phyloP scores from a whole-genome alignment of 2,329 filamentous ascomycete species.

The Parascedosporium putredinis region DNA sequence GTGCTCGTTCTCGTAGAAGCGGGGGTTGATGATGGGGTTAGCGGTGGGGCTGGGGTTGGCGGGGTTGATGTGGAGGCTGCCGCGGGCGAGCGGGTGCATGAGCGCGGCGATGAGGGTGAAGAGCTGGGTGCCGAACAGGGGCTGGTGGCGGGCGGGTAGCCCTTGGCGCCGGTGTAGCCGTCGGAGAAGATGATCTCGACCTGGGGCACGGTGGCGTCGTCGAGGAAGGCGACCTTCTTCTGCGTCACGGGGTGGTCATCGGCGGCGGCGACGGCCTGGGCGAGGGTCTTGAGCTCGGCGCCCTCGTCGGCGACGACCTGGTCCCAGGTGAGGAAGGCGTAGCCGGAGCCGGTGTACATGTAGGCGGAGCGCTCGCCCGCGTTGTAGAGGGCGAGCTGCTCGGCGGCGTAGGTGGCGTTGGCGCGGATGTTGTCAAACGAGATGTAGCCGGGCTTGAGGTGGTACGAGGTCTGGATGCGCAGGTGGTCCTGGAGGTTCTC shows the following conservation, averaged over 20 bases:
- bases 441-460: slow-evolving; percentile 25
- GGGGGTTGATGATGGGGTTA: slow-evolving; percentile 23
- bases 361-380: slow-evolving; percentile 22
- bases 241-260: slow-evolving; percentile 26
- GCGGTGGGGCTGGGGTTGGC: slow-evolving; percentile 23
- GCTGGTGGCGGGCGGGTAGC: slow-evolving; percentile 17
- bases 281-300: slow-evolving; percentile 19
- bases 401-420: slow-evolving; percentile 16
- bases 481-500: slow-evolving; percentile 39
- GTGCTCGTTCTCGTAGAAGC: slow-evolving; percentile 8
- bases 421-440: slow-evolving; percentile 18
- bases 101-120: slow-evolving; percentile 44
- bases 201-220: slow-evolving; percentile 16
- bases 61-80: slow-evolving; percentile 44
- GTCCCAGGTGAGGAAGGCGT: slow-evolving; percentile 31
- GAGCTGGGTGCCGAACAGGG: slow-evolving; percentile 22
- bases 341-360: slow-evolving; percentile 28
- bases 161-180: slow-evolving; percentile 18
- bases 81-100: slow-evolving; percentile 51
- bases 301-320: slow-evolving; percentile 23
- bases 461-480: slow-evolving; percentile 17
- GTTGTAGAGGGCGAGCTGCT: slow-evolving; percentile 4
- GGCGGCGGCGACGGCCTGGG: slow-evolving; percentile 23
- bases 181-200: slow-evolving; percentile 20
- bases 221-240: slow-evolving; percentile 29